Percentiles rank a stretch among this genome's conserved stretches.
Evolutionary conservation across 2,329 filamentous ascomycete genomes (phyloP).

Genomic region (Nigrospora oryzae): DNA sequence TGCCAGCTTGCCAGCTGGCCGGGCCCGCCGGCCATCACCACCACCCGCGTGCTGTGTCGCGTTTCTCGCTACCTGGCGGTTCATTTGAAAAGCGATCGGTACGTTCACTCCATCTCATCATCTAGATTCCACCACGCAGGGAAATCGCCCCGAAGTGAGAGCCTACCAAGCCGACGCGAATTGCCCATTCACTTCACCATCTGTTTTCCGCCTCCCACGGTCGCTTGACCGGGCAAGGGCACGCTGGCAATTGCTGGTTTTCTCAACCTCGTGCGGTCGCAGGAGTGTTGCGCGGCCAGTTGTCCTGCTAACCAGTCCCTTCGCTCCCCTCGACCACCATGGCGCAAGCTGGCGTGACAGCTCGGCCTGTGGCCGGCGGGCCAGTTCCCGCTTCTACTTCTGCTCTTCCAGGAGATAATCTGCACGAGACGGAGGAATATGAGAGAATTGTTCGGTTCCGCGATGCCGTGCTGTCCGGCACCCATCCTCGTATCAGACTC

Average conservation of each 20-base stretch:
- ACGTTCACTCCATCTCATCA: too few species aligned
- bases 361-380: constrained; percentile 9
- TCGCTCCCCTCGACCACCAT: constrained; percentile 5
- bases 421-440: constrained; percentile 59
- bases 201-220: too few species aligned
- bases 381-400: constrained; percentile 2
- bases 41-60: too few species aligned
- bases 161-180: neutral
- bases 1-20: too few species aligned
- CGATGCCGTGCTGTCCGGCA: constrained; percentile 73
- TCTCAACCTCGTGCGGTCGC: too few species aligned
- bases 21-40: too few species aligned
- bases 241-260: neutral
- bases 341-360: constrained; percentile 13
- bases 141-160: too few species aligned
- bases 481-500: constrained; percentile 55
- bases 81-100: too few species aligned
- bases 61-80: too few species aligned
- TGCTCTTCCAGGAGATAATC: constrained; percentile 23
- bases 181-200: neutral
- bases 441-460: constrained; percentile 73
- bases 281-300: neutral
- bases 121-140: too few species aligned
- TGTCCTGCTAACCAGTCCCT: neutral
- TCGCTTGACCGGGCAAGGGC: too few species aligned